Conservation (phyloP, 345 rosid species). For the Capsella bursapastoris region DNA sequence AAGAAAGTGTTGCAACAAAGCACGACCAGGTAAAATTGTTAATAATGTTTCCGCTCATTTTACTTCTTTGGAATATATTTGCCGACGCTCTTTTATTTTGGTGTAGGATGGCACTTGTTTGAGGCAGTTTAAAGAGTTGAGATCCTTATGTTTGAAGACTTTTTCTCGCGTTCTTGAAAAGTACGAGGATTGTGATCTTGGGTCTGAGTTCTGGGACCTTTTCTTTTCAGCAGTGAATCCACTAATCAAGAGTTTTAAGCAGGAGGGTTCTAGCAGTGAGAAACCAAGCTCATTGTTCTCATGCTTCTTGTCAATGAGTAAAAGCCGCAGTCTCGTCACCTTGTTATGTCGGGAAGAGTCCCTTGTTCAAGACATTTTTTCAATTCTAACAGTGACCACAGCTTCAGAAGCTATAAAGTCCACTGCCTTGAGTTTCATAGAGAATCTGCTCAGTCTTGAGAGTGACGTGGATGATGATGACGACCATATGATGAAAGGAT, state of each 20-base stretch:
- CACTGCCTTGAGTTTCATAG: slow-evolving; percentile 63
- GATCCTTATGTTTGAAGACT: slow-evolving; percentile 77
- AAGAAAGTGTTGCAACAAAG: slow-evolving; percentile 39
- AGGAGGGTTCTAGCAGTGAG: slow-evolving; percentile 86
- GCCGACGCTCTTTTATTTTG: neutral
- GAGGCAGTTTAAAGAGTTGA: slow-evolving; percentile 71
- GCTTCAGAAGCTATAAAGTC: slow-evolving; percentile 73
- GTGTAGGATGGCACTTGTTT: slow-evolving; percentile 53
- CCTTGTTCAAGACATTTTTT: slow-evolving; percentile 72
- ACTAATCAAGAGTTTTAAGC: slow-evolving; percentile 71
- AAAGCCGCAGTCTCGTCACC: slow-evolving; percentile 62
- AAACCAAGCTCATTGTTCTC: slow-evolving; percentile 84
- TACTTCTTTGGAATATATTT: neutral
- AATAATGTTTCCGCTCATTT: neutral
- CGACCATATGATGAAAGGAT: slow-evolving; percentile 43
- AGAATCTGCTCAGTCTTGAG: slow-evolving; percentile 75
- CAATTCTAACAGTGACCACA: slow-evolving; percentile 60
- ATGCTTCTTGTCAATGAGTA: slow-evolving; percentile 91
- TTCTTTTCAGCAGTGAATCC: slow-evolving; percentile 72
- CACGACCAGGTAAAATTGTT: slow-evolving; percentile 51
- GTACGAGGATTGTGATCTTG: slow-evolving; percentile 75
- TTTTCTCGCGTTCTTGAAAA: slow-evolving; percentile 62
- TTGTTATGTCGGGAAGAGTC: slow-evolving; percentile 61
- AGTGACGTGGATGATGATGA: slow-evolving; percentile 53
- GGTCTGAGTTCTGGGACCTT: slow-evolving; percentile 74